Conservation (phyloP, 2,329 filamentous ascomycete species). For the Hypomyces perniciosus region DNA sequence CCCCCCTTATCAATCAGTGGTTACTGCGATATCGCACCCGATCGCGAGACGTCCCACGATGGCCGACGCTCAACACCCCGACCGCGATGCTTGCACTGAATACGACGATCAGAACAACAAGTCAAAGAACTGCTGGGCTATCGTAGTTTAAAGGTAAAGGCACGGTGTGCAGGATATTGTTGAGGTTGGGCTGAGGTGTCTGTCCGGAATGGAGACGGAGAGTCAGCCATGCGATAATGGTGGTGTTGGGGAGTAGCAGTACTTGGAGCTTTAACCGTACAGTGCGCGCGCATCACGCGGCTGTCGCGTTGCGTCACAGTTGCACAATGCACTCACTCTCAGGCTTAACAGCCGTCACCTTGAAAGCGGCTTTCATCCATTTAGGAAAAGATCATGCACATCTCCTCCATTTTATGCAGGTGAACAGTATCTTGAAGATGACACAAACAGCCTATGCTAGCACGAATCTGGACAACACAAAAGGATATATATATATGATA, state of each 20-base stretch:
- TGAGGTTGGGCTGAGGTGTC: slow-evolving; percentile 12
- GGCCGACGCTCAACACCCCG: not conserved
- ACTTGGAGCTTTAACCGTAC: not conserved
- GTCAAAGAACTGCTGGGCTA: no score
- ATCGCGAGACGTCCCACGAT: slow-evolving; percentile 5
- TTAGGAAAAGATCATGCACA: no score
- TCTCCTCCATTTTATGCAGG: no score
- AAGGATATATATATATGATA: no score
- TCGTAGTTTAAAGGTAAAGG: not conserved
- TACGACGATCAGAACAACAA: not conserved
- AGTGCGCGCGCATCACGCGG: not conserved
- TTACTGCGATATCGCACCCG: slow-evolving; percentile 8
- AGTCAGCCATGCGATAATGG: no score
- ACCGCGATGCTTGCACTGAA: not conserved
- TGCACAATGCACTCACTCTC: no score
- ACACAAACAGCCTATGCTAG: no score
- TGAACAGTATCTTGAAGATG: no score
- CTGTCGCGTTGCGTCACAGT: not conserved
- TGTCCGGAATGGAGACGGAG: not conserved
- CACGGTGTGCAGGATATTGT: slow-evolving; percentile 2
- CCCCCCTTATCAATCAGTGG: slow-evolving; percentile 5
- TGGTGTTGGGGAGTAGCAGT: not conserved
- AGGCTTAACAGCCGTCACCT: no score
- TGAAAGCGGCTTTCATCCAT: no score
- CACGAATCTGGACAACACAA: no score